Base-by-base conservation (phyloP, 495 filamentous ascomycete species). In the Melanomma pulvis-pyrius region DNA sequence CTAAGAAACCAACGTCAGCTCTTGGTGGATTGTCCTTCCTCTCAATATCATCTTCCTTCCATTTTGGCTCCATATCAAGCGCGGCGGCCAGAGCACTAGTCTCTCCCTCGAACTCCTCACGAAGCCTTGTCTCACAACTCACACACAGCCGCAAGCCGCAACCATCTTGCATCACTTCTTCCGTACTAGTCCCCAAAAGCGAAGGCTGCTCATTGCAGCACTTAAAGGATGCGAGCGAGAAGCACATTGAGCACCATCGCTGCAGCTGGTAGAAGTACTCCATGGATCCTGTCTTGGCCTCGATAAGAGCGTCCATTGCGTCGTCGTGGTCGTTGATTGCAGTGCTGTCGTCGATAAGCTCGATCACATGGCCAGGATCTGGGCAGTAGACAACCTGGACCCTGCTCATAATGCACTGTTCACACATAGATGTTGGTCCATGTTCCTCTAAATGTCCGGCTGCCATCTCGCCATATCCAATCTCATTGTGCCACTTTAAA, bases 1-100 rank as follows among this genome's bases (percentile, higher is more conserved):
- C 34, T 58, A 69, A 64, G 26, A 69, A 64, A 8, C 66, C 66
- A 2, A 69, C 66, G 53, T 69, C 66, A 8, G 66, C 66, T 9
- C 66, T 30, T 2, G 47, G 11, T 2, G 30, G 6, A 34, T 26
- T 46, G 26, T 21, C 26, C n/a, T n/a, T 30, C 21, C 9, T 48
- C 25, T 34, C 34, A 12, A 22, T 21, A 28, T 58, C 39, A 34
- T 29, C 54, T 24, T 39, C 65, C 17, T 44, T 26, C 24, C 15
- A 3, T 32, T 69, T 69, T 6, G 59, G 60, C 26, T 59, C 32
- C 24, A 24, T 30, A 21, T 63, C 66, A n/a, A 59, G 12, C 28
- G 32, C 58, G 24, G n/a, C 28, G 19, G 50, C 58, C 39, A 70
- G 36, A 0, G 13, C 25, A 17, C 62, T 7, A 2, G 24, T 41